Evolutionary conservation across 306 rosid genomes (phyloP), one percentile per base, ranked within the genome.

Genomic region (Morella rubra): DNA sequence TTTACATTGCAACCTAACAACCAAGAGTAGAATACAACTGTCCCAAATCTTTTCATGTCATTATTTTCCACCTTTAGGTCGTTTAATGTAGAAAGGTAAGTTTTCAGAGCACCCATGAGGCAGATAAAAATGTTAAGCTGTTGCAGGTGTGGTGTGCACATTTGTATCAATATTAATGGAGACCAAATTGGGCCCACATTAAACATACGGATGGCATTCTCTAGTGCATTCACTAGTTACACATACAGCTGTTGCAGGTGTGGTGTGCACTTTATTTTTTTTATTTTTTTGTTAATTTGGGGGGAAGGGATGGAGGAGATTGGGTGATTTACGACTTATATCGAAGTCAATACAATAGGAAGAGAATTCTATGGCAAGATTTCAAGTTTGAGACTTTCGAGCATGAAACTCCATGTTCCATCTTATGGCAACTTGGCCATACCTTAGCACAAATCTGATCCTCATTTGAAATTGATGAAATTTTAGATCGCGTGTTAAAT

Each of bases 381-480:
- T 59, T 42, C n/a, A 32, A 75, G 52, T 42, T 10, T 46, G 81
- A 32, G 2, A 32, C 37, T 32, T 32, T 20, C 50, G 54, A 65
- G 74, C 75, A 79, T 44, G 64, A 69, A 69, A 78, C 22, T 67
- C n/a, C 42, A 66, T 20, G 44, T 53, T 65, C 78, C 50, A 80
- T 49, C 67, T 71, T 85, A 50, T 10, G 18, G 78, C 46, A 72
- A 74, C 50, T 8, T 18, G 73, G 73, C 55, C 54, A 75, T 87
- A 91, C 97, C 92, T 87, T 84, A 76, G 73, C 85, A 77, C 18
- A 47, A 60, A 77, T 61, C 73, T 83, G 84, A 83, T 20, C 54
- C 77, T 79, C 49, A 77, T 84, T 71, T 69, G 80, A 80, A 77
- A 77, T 73, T 77, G 84, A 77, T 44, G 74, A 70, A 74, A 73